Evolutionary conservation across 768 basidiomycete genomes (phyloP).

Genomic region (Xerocomellus amylosporus): DNA sequence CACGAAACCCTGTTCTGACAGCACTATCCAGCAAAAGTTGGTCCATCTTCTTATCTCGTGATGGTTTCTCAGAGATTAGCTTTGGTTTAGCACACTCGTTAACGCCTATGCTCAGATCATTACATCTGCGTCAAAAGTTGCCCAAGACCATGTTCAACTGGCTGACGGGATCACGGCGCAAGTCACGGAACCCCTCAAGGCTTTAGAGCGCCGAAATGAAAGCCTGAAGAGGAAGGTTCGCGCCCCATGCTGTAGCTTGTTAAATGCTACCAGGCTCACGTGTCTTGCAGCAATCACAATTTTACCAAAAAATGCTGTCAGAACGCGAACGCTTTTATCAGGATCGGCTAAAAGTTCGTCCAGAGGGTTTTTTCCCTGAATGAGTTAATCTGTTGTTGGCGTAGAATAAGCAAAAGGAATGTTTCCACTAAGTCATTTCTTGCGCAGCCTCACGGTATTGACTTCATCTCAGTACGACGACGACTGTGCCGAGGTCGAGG

Average conservation of each 20-base stretch:
- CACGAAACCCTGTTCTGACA: constrained; percentile 56
- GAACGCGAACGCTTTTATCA: constrained; percentile 67
- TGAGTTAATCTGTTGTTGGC: constrained; percentile 1
- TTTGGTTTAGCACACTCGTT: constrained; percentile 58
- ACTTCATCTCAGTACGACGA: constrained; percentile 63
- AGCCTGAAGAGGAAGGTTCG: constrained; percentile 66
- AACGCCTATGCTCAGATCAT: constrained; percentile 69
- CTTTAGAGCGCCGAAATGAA: constrained; percentile 60
- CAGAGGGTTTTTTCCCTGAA: neutral
- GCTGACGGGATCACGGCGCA: constrained; percentile 60
- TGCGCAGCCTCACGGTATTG: constrained; percentile 1
- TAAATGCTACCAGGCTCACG: constrained; percentile 7
- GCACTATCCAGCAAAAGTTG: constrained; percentile 55
- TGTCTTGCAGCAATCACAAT: constrained; percentile 56
- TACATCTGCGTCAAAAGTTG: constrained; percentile 52
- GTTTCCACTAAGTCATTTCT: neutral
- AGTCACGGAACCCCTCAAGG: constrained; percentile 61
- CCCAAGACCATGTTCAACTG: constrained; percentile 67
- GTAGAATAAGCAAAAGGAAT: constrained; percentile 35
- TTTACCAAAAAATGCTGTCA: constrained; percentile 65
- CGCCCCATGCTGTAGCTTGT: too few relatives aligned
- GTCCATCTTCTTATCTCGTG: constrained; percentile 7
- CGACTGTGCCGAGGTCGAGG: constrained; percentile 70
- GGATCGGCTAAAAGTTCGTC: constrained; percentile 66
- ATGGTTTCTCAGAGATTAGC: constrained; percentile 14